These are phyloP conservation scores for Cyclocybe cylindracea DNA, from an alignment of 768 basidiomycete species.

Conservation along the genomic window DNA sequence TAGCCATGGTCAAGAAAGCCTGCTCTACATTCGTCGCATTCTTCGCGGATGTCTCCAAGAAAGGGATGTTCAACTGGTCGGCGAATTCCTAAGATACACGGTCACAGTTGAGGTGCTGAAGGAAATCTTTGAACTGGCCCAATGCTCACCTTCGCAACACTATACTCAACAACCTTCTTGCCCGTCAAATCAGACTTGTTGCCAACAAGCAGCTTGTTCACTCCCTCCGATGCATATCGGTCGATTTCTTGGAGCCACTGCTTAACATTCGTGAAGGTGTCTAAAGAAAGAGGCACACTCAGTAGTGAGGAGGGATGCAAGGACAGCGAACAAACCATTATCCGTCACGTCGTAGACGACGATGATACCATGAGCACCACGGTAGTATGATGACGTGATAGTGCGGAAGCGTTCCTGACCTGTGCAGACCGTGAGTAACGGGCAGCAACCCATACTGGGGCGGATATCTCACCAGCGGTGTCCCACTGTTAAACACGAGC, in stretches of 20 bases:
- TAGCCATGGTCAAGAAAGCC: constrained; percentile 98
- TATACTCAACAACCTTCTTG: constrained; percentile 94
- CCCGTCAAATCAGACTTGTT: constrained; percentile 98
- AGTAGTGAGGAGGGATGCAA: constrained; percentile 1
- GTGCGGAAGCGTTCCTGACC: constrained; percentile 99
- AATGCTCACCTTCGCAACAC: constrained; percentile 71
- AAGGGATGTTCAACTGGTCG: constrained; percentile 90
- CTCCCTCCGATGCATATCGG: constrained; percentile 95
- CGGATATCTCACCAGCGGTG: constrained; percentile 71
- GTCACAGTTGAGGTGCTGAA: not conserved
- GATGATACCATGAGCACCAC: constrained; percentile 97
- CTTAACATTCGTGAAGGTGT: constrained; percentile 94
- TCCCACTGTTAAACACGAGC: constrained; percentile 74
- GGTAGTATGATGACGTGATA: constrained; percentile 99
- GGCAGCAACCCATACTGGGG: no score
- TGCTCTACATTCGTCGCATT: constrained; percentile 98
- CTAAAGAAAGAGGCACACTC: constrained; percentile 37
- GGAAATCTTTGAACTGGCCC: not conserved
- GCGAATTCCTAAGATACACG: constrained; percentile 74
- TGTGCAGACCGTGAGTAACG: constrained; percentile 23
- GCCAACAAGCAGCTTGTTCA: constrained; percentile 97
- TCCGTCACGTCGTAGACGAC: constrained; percentile 99
- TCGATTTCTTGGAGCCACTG: constrained; percentile 94
- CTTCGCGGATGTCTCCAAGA: constrained; percentile 99
- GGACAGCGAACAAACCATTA: constrained; percentile 55